Evolutionary conservation across 352 stramenopile genomes (phyloP), one percentile per base, ranked within the genome.

Genomic region (Phytophthora chlamydospora): DNA sequence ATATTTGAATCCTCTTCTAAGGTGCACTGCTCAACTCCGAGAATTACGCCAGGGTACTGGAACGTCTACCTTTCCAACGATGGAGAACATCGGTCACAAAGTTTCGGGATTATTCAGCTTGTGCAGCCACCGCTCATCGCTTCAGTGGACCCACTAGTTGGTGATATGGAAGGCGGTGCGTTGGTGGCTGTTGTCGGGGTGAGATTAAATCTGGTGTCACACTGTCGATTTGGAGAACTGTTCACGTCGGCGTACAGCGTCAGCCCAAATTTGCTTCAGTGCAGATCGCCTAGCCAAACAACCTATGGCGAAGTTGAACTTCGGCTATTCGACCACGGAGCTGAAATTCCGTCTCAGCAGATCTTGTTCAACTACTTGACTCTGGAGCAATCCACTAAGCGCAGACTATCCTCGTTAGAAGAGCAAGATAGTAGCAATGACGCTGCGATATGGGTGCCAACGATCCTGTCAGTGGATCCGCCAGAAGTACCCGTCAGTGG

Each of bases 201-300:
- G 24, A 62, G 81, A 17, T 66, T 95, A 2, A 61, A 88, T 19
- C 35, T 68, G 0, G 67, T 95, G 10, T 78, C 79, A 0, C 72
- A 92, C 49, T 97, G 90, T 59, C 59, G 71, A n/a, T 94, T 97
- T 72, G 86, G 83, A 13, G 46, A 44, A 2, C 44, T 53, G 1
- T 32, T 55, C 8, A 56, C 72, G 7, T 44, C 72, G 12, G 80
- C 75, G 0, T 71, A 60, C 38, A 48, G 82, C 12, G 35, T 77
- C 0, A 74, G 67, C 39, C 33, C 27, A 4, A 60, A 57, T 27
- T 24, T 71, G 14, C 57, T 79, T 39, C 32, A 72, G 7, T 90
- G 73, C 43, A 48, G 68, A 41, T 73, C 76, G 19, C 85, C 85
- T 3, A 67, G 49, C 6, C 75, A 80, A 50, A 8, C n/a, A 8